A percentile compares a stretch with the other conserved stretches of the same genome.
phyloP scores from a whole-genome alignment of 2,329 filamentous ascomycete genomes.

The Clonostachys byssicola region DNA sequence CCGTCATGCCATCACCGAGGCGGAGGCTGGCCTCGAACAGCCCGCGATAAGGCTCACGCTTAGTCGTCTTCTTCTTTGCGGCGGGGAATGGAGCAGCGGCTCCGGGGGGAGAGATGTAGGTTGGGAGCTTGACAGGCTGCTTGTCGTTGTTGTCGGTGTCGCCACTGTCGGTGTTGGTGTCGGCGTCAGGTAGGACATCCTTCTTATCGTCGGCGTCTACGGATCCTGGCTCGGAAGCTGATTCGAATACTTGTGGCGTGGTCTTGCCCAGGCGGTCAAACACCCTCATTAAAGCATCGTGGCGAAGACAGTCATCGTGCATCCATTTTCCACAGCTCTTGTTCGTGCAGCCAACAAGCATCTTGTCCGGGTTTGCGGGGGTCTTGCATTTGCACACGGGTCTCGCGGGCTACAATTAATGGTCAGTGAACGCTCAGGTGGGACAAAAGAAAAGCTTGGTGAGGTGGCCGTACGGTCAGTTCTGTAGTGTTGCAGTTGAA shows the following conservation, averaged over 20 bases:
- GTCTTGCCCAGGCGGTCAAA: conserved; percentile 45
- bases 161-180: neutral
- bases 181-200: conserved; percentile 1
- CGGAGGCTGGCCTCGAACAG: conserved; percentile 46
- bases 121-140: conserved; percentile 2
- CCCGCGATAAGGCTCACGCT: conserved; percentile 31
- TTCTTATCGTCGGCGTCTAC: conserved; percentile 8
- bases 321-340: conserved; percentile 55
- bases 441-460: neutral
- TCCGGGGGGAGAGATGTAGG: neutral
- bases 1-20: conserved; percentile 40
- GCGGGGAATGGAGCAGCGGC: neutral
- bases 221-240: no score
- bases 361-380: conserved; percentile 59
- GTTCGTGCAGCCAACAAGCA: conserved; percentile 53
- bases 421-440: conserved; percentile 11
- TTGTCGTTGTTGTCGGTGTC: conserved; percentile 5
- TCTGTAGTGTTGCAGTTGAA: conserved; percentile 53
- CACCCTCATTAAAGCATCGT: conserved; percentile 46
- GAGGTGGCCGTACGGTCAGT: conserved; percentile 48
- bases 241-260: conserved; percentile 38
- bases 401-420: conserved; percentile 38
- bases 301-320: conserved; percentile 58
- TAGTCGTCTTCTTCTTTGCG: neutral
- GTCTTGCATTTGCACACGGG: conserved; percentile 53